phyloP scores from a whole-genome alignment of 441 rosid species.

The Croton laevigatus region DNA sequence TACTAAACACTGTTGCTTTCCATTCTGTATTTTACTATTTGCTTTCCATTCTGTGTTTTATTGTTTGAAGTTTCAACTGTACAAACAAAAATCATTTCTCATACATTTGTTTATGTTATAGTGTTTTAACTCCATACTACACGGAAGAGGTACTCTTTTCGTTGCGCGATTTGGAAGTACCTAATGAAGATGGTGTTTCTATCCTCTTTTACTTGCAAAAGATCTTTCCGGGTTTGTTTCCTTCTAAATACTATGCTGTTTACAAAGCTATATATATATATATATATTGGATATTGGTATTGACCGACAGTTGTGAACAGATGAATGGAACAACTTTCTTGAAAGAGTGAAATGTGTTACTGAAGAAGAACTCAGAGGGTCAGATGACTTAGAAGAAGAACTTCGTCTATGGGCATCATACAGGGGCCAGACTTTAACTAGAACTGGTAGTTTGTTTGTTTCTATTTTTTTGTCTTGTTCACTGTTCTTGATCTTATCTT shows the following conservation, averaged over 20 bases:
- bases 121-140: constrained; percentile 98
- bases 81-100: neutral
- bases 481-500: neutral
- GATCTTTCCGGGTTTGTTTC: constrained; percentile 84
- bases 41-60: neutral
- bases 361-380: constrained; percentile 73
- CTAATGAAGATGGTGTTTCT: constrained; percentile 98
- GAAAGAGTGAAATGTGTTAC: constrained; percentile 49
- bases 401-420: constrained; percentile 99
- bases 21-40: too few relatives aligned
- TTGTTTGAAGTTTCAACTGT: neutral
- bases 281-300: neutral
- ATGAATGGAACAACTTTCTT: constrained; percentile 97
- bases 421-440: constrained; percentile 96
- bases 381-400: constrained; percentile 62
- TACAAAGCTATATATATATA: neutral
- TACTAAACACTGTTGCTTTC: neutral
- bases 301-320: constrained; percentile 36
- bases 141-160: constrained; percentile 98
- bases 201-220: constrained; percentile 96
- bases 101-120: constrained; percentile 23
- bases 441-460: constrained; percentile 65
- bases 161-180: constrained; percentile 61
- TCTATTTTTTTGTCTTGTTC: neutral
- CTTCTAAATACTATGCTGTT: neutral